A percentile compares a stretch with the other conserved stretches of the same genome.
Evolutionary conservation across 2,329 filamentous ascomycete genomes (phyloP).

Genomic region (Rutstroemia sp.): DNA sequence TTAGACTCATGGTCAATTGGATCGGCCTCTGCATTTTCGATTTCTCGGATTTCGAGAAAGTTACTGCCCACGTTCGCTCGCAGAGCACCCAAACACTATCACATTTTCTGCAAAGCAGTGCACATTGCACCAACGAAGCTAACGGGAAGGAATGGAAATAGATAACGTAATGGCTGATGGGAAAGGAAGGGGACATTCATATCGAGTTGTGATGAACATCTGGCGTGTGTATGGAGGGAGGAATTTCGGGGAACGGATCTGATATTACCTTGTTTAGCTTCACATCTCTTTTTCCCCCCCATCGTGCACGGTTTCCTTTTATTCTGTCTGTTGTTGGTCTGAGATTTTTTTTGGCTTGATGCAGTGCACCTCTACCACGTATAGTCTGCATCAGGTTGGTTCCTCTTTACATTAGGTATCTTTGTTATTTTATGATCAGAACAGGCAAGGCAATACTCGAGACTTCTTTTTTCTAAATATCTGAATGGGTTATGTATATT

Average conservation of each 20-base stretch:
- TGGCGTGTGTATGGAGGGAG: slow-evolving; percentile 25
- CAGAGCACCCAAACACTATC: slow-evolving; percentile 13
- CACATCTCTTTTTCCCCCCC: slow-evolving; percentile 8
- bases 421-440: slow-evolving; percentile 14
- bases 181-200: slow-evolving; percentile 10
- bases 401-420: slow-evolving; percentile 5
- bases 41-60: slow-evolving; percentile 16
- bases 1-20: slow-evolving; percentile 27
- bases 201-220: slow-evolving; percentile 18
- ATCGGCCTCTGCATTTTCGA: slow-evolving; percentile 25
- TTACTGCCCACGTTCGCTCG: slow-evolving; percentile 8
- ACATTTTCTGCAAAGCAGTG: slow-evolving; percentile 22
- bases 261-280: slow-evolving; percentile 8
- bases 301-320: slow-evolving; percentile 10
- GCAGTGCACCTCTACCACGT: background rate
- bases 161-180: slow-evolving; percentile 27
- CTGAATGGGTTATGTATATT: background rate
- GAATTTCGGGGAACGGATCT: slow-evolving; percentile 7
- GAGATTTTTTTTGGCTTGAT: slow-evolving; percentile 4
- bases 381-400: too few relatives aligned
- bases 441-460: slow-evolving; percentile 11
- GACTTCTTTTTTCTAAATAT: slow-evolving; percentile 5
- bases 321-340: slow-evolving; percentile 1
- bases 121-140: slow-evolving; percentile 12
- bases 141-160: slow-evolving; percentile 15